Percentiles rank a stretch among this genome's conserved stretches.
Evolutionary conservation across 306 rosid genomes (phyloP).

Genomic region (Coriaria nepalensis): DNA sequence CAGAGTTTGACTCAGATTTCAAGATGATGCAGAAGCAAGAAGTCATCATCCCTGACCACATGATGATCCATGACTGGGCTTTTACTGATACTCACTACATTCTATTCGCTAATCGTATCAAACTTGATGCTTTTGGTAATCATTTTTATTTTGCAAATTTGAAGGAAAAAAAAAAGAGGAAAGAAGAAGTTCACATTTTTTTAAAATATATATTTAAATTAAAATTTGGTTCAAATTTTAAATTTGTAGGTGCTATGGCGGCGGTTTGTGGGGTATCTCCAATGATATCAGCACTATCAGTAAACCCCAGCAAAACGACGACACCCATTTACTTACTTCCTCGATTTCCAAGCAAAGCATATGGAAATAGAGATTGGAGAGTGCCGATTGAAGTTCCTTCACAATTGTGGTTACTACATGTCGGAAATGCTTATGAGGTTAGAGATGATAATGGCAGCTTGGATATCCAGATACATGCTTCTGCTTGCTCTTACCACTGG

Average conservation of each 20-base stretch:
- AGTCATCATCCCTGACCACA: constrained; percentile 60
- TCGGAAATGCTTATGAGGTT: constrained; percentile 60
- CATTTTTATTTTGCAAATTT: too few relatives aligned
- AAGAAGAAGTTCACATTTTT: too few relatives aligned
- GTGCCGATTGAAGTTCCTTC: constrained; percentile 63
- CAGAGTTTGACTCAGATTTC: constrained; percentile 64
- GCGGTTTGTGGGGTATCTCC: constrained; percentile 74
- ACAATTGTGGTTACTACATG: constrained; percentile 75
- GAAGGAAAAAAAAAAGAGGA: too few relatives aligned
- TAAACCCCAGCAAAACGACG: constrained; percentile 54
- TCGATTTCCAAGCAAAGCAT: constrained; percentile 23
- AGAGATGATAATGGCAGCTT: constrained; percentile 25
- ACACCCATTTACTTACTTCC: constrained; percentile 71
- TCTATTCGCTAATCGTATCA: constrained; percentile 74
- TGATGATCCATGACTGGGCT: constrained; percentile 98
- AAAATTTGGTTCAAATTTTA: too few relatives aligned
- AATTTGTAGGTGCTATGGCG: constrained; percentile 54
- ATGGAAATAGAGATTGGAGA: constrained; percentile 53
- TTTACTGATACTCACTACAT: constrained; percentile 67
- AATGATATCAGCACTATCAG: constrained; percentile 77
- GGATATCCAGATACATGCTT: constrained; percentile 52
- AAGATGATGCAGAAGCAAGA: constrained; percentile 40
- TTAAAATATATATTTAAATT: too few relatives aligned
- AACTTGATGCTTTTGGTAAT: constrained; percentile 67
- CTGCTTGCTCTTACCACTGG: constrained; percentile 86